Base-by-base conservation (phyloP, 768 basidiomycete genomes). In the Tremella yokohamensis region DNA sequence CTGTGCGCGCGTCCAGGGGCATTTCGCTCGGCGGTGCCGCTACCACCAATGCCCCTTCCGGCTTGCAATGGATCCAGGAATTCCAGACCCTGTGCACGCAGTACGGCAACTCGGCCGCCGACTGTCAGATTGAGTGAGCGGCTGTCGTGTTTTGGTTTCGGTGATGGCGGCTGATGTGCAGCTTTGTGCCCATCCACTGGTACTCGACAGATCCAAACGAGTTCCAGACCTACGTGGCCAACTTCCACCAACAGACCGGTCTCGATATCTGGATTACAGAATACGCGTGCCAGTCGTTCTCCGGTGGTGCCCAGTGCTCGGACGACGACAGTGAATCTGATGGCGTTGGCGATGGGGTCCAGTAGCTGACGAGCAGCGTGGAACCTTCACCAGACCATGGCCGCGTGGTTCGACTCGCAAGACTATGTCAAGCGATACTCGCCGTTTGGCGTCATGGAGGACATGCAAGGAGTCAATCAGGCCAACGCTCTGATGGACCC, bases 11-110 rank as follows among this genome's bases (percentile, higher is more conserved):
- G 11, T 47, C 80, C 39, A 69, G 72, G 55, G 89, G 88, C 19
- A 86, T 85, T 77, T 62, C 59, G 1, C 78, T 88, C 37, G 74
- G 83, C 58, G 81, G 84, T 15, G 89, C 92, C 24, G 86, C 88
- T 18, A 81, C 81, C 56, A 87, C 88, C 16, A 82, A 83, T 25
- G 82, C 81, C 42, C 78, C 82, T 0, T 65, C 67, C 37, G 90
- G 89, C 40, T 70, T 82, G 9, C 25, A 61, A 0, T 96, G 90
- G 90, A 80, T 88, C 76, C 9, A 79, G 38, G 52, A 81, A 16
- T 90, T 89, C 78, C 67, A 86, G 29, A 57, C 54, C 0, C 77
- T 76, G 1, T 88, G 87, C 76, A 58, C 51, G 16, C 62, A 54
- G 15, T 53, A 53, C 25, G 72, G 72, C 12, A 62, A 73, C 60